Evolutionary conservation across 371 early-diverging fungal genomes (phyloP), one percentile per base, ranked within the genome.

Genomic region (Rhizopus microsporus): DNA sequence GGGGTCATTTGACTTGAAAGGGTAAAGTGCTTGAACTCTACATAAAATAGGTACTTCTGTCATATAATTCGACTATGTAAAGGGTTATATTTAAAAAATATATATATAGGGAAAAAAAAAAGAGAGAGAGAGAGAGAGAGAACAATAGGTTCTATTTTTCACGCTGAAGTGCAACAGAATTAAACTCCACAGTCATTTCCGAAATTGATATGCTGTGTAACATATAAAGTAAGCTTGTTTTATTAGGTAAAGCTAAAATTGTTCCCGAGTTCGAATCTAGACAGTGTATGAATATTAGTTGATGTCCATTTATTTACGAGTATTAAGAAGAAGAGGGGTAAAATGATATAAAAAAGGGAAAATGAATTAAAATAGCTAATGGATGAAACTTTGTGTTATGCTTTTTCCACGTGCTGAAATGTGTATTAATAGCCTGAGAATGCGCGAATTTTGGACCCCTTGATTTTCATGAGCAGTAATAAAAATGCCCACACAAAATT

Each of bases 1-100:
- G 52, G 78, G 71, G 50, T 81, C 92, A 29, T 84, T 76, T 51
- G 89, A 66, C 35, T 58, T 70, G 65, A 91, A 93, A 67, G 90
- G 82, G 61, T 93, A 87, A 34, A 94, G 72, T 38, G 93, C 94
- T 62, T 62, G 59, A 5, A 72, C 72, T 57, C 56, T 55, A 58
- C 72, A 72, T 42, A 68, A 23, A 52, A 67, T 51, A 37, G 33
- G 42, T 16, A 61, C 30, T 16, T 51, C 48, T 55, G 67, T 31
- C 67, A 66, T 65, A n/a, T 56, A 42, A 13, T 47, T 47, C 30
- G 56, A 13, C 15, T 31, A 52, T 15, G 3, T 15, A 47, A 32
- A 47, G 9, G 48, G 15, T 31, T 33, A 35, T 31, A 51, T 33
- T 45, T 31, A 38, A n/a, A 38, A n/a, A 32, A 13, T 33, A 12